These are phyloP conservation scores for Porcisia hertigi DNA, from an alignment of 208 protist species.

Conservation along the genomic window DNA sequence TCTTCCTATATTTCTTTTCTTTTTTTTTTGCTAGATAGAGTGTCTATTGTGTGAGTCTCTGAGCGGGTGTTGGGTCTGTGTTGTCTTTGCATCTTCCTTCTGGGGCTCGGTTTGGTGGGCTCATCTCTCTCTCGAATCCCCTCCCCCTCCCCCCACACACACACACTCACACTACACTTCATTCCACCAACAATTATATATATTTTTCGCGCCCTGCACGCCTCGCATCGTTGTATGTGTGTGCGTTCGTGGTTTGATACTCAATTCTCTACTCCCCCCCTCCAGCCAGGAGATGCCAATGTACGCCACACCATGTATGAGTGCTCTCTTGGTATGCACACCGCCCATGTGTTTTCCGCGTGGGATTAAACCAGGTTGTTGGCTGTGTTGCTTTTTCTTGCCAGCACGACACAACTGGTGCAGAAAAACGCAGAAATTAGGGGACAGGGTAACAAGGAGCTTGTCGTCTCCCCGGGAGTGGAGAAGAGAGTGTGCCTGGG, in stretches of 20 bases:
- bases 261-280: neutral
- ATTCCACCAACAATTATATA: neutral
- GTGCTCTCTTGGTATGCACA: neutral
- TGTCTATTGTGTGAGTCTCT: neutral
- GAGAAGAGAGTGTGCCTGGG: neutral
- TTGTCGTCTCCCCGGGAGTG: neutral
- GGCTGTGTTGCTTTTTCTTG: neutral
- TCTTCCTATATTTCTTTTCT: neutral
- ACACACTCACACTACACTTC: neutral
- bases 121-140: neutral
- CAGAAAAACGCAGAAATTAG: neutral
- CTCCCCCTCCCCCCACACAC: no score
- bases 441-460: neutral
- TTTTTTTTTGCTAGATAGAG: conserved; percentile 1
- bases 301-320: neutral
- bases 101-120: neutral
- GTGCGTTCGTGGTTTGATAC: neutral
- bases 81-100: neutral
- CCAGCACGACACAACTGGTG: neutral
- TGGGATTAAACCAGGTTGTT: neutral
- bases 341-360: neutral
- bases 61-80: neutral
- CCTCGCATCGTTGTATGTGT: neutral
- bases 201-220: neutral
- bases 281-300: neutral